Conservation (phyloP, 345 rosid species). For the Mercurialis annua region DNA sequence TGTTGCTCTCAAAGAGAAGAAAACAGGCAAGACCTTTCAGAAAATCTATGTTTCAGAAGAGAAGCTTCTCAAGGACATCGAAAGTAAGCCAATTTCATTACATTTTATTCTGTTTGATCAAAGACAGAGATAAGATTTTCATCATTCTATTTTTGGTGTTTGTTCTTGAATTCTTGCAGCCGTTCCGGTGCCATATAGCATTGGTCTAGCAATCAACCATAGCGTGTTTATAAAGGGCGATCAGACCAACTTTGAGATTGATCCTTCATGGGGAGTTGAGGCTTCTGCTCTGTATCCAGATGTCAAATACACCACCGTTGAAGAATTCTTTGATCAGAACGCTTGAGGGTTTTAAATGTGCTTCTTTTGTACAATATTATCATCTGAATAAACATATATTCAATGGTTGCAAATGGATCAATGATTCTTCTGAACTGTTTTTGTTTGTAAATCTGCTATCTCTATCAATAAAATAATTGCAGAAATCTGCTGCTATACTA, state of each 20-base stretch:
- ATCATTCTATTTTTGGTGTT: too few relatives aligned
- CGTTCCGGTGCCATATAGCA: conserved; percentile 15
- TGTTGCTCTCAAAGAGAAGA: conserved; percentile 34
- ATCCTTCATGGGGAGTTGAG: conserved; percentile 25
- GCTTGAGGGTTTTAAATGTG: conserved; percentile 1
- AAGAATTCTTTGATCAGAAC: conserved; percentile 18
- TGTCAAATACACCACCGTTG: conserved; percentile 24
- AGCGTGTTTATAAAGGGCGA: conserved; percentile 21
- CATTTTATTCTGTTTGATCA: background rate
- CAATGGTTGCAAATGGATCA: background rate
- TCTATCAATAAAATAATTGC: background rate
- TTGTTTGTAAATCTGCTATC: background rate
- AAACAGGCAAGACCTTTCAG: conserved; percentile 32
- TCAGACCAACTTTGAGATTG: conserved; percentile 25
- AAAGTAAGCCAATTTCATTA: conserved; percentile 14
- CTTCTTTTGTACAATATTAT: background rate
- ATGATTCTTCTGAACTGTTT: conserved; percentile 1
- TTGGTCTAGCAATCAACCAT: conserved; percentile 19
- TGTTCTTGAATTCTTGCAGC: conserved; percentile 8
- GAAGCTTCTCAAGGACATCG: conserved; percentile 29
- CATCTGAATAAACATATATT: background rate
- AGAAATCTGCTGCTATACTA: background rate
- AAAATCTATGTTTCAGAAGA: conserved; percentile 28
- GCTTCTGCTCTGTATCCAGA: conserved; percentile 28
- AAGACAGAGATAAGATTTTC: background rate